Base-by-base conservation (phyloP, 2,329 filamentous ascomycete genomes). In the Fusarium pininemorale region DNA sequence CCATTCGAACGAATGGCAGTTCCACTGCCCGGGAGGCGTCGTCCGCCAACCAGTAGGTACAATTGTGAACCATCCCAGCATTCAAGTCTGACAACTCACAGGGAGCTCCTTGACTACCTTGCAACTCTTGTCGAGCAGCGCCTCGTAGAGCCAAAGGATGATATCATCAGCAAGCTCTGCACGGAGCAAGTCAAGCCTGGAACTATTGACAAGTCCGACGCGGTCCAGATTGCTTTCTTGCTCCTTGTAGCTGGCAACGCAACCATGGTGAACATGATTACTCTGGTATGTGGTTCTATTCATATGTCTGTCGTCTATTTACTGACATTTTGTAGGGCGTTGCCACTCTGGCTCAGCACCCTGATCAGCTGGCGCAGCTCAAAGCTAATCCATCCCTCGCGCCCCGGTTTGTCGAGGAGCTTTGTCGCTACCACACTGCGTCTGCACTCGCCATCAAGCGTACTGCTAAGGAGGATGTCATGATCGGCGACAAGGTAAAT, bases 241-340 rank as follows among this genome's bases (percentile, higher is more conserved):
- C 79, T 87, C 10, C 82, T 88, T 4, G 85, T 87, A 4, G 86
- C 86, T 0, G 86, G 86, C 5, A 88, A 88, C 42, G 87, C 86
- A 0, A 87, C 87, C 2, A 85, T 87, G 83, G 83, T 87, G 9
- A 87, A 84, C 74, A 87, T 86, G 83, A 87, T 87, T 63, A 80
- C 82, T 2, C 79, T 87, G 38, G 84, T 84, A 64, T n/a, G 78
- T 7, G 2, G 3, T 18, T 60, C 6, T 3, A 4, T 22, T 12
- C 3, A 7, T 3, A 2, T 3, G 0, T 26, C 10, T 20, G 2
- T 2, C 2, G 2, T 5, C 3, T 15, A 5, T 13, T 6, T 41
- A 6, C 16, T 48, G 1, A 38, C 4, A 4, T 1, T 47, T 28
- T 15, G 5, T 22, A 85, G 82, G 86, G 86, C 16, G 79, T 87